A percentile compares a stretch with the other conserved stretches of the same genome.
Evolutionary conservation across 192 early-diverging fungal genomes (phyloP).

Genomic region (Phycomyces nitens): DNA sequence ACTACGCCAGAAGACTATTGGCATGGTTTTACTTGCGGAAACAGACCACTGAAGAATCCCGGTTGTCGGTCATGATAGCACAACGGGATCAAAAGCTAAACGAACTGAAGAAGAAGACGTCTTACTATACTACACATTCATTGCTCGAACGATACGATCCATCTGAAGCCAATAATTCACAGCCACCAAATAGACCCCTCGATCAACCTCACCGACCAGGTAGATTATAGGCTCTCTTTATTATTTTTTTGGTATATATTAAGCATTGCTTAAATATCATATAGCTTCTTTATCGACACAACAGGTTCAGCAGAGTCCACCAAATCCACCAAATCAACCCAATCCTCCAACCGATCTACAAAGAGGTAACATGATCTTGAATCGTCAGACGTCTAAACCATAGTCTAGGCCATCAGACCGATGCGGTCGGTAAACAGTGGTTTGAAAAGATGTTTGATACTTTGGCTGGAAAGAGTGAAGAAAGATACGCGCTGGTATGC

Average conservation of each 20-base stretch:
- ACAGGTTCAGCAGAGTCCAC: too few species aligned
- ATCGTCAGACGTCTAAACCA: not conserved
- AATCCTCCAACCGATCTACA: not conserved
- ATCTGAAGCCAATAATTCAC: not conserved
- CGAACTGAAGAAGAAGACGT: slow-evolving; percentile 91
- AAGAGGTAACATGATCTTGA: slow-evolving; percentile 4
- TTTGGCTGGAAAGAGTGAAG: slow-evolving; percentile 77
- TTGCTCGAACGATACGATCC: slow-evolving; percentile 82
- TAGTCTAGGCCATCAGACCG: not conserved
- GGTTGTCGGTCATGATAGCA: slow-evolving; percentile 37
- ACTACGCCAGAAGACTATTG: slow-evolving; percentile 35
- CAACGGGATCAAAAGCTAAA: slow-evolving; percentile 74
- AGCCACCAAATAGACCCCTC: too few species aligned
- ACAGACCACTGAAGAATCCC: slow-evolving; percentile 43
- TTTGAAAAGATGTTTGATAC: slow-evolving; percentile 85
- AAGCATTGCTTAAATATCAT: too few species aligned
- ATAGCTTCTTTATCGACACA: too few species aligned
- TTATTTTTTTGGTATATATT: too few species aligned
- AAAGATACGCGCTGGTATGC: slow-evolving; percentile 91
- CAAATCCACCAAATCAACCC: too few species aligned
- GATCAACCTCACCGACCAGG: too few species aligned
- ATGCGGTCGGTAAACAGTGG: slow-evolving; percentile 41
- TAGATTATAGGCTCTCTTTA: not conserved
- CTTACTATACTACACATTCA: slow-evolving; percentile 83
- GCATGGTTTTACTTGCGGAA: slow-evolving; percentile 41